phyloP scores from a whole-genome alignment of 2,329 filamentous ascomycete genomes.

The Pseudogymnoascus sp. region DNA sequence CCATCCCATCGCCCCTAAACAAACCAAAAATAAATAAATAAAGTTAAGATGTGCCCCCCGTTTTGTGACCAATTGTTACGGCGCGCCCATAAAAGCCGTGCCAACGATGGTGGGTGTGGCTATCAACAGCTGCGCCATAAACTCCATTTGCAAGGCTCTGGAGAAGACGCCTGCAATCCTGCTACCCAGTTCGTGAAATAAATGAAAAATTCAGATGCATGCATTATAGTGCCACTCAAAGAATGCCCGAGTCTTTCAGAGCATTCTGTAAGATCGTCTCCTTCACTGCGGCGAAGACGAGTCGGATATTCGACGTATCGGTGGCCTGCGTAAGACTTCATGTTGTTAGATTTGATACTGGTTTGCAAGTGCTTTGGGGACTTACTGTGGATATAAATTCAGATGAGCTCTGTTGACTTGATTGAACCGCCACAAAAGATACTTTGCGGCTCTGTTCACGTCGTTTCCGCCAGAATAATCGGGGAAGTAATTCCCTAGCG shows the following conservation, averaged over 20 bases:
- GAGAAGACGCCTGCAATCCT: background rate
- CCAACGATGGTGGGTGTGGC: background rate
- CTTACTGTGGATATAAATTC: constrained; percentile 96
- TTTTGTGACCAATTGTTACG: constrained; percentile 4
- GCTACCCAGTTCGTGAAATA: background rate
- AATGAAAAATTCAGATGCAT: constrained; percentile 4
- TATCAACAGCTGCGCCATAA: constrained; percentile 8
- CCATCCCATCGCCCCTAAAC: background rate
- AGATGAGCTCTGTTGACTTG: constrained; percentile 95
- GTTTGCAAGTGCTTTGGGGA: constrained; percentile 24
- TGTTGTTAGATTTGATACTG: background rate
- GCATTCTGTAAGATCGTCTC: constrained; percentile 98
- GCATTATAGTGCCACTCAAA: constrained; percentile 43
- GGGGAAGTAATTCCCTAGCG: constrained; percentile 89
- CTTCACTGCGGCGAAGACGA: constrained; percentile 97
- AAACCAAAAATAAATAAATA: background rate
- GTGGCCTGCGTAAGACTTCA: constrained; percentile 91
- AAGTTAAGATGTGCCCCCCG: background rate
- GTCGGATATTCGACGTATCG: constrained; percentile 94
- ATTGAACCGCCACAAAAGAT: constrained; percentile 96
- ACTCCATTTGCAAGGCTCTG: background rate
- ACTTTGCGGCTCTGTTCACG: constrained; percentile 96
- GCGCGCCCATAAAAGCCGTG: constrained; percentile 6
- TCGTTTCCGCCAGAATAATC: constrained; percentile 97
- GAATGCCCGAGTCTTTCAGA: constrained; percentile 93